phyloP scores from a whole-genome alignment of 2,329 filamentous ascomycete species.

The Colletotrichum graminicola region DNA sequence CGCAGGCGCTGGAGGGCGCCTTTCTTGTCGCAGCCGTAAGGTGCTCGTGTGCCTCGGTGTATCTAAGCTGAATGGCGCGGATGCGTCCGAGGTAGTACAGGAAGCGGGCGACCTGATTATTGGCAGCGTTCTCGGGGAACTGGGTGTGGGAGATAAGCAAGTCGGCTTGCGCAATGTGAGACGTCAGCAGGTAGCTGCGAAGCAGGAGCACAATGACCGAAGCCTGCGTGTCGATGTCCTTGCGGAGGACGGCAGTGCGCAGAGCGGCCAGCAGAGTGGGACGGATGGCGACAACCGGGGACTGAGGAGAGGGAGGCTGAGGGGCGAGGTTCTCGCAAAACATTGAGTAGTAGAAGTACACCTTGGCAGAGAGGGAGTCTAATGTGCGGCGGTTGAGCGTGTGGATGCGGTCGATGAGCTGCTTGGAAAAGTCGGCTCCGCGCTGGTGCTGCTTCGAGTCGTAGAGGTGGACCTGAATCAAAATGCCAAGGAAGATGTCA shows the following conservation, averaged over 20 bases:
- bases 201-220: slow-evolving; percentile 95
- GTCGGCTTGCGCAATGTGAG: slow-evolving; percentile 96
- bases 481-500: slow-evolving; percentile 88
- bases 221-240: slow-evolving; percentile 97
- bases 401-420: slow-evolving; percentile 87
- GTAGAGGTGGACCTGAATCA: slow-evolving; percentile 88
- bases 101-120: slow-evolving; percentile 98
- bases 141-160: slow-evolving; percentile 95
- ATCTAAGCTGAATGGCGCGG: slow-evolving; percentile 93
- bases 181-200: slow-evolving; percentile 95
- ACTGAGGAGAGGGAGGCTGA: slow-evolving; percentile 88
- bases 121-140: slow-evolving; percentile 93
- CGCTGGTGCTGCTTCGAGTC: slow-evolving; percentile 85
- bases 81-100: slow-evolving; percentile 98
- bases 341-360: slow-evolving; percentile 97
- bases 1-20: slow-evolving; percentile 88
- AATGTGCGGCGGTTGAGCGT: slow-evolving; percentile 92
- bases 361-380: slow-evolving; percentile 92
- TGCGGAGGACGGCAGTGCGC: slow-evolving; percentile 93
- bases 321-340: slow-evolving; percentile 94
- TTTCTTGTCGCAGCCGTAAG: slow-evolving; percentile 94
- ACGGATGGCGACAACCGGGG: slow-evolving; percentile 87
- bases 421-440: slow-evolving; percentile 86
- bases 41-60: slow-evolving; percentile 97
- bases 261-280: slow-evolving; percentile 89